These are phyloP conservation scores for Cyberlindnera maritima DNA, from an alignment of 805 yeast genomes.

Conservation along the genomic window DNA sequence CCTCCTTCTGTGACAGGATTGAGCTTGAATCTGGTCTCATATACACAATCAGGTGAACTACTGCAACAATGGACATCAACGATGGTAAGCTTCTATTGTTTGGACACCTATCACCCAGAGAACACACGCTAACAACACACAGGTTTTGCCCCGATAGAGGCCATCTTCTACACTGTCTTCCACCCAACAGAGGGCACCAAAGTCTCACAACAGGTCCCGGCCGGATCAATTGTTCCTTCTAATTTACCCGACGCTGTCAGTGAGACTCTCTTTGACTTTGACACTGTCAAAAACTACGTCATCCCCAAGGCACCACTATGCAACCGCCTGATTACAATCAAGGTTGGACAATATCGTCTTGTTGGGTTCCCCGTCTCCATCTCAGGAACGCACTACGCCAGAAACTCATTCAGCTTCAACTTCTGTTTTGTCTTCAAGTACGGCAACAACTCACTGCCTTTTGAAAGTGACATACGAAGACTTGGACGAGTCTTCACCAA, in stretches of 20 bases:
- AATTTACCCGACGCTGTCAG: constrained; percentile 30
- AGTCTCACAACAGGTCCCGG: constrained; percentile 87
- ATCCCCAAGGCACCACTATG: constrained; percentile 94
- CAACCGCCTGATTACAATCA: constrained; percentile 72
- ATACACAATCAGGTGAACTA: too few relatives aligned
- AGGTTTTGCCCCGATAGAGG: constrained; percentile 87
- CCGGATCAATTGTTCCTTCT: constrained; percentile 54
- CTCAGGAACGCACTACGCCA: constrained; percentile 68
- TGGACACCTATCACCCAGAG: too few relatives aligned
- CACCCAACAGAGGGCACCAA: constrained; percentile 96
- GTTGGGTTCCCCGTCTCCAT: constrained; percentile 89
- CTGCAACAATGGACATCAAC: not conserved
- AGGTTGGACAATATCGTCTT: constrained; percentile 65
- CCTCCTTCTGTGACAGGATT: too few relatives aligned
- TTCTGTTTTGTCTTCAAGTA: constrained; percentile 89
- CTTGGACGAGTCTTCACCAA: constrained; percentile 87
- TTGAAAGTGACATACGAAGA: constrained; percentile 79
- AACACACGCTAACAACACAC: not conserved
- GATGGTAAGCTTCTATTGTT: not conserved
- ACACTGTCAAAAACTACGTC: constrained; percentile 81
- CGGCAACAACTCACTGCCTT: constrained; percentile 77
- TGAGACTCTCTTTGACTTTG: constrained; percentile 66
- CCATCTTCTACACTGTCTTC: constrained; percentile 86
- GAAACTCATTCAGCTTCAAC: constrained; percentile 92
- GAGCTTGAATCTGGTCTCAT: too few relatives aligned